phyloP scores from a whole-genome alignment of 176 grass and related monocot genomes.

The Oryza longistaminata region DNA sequence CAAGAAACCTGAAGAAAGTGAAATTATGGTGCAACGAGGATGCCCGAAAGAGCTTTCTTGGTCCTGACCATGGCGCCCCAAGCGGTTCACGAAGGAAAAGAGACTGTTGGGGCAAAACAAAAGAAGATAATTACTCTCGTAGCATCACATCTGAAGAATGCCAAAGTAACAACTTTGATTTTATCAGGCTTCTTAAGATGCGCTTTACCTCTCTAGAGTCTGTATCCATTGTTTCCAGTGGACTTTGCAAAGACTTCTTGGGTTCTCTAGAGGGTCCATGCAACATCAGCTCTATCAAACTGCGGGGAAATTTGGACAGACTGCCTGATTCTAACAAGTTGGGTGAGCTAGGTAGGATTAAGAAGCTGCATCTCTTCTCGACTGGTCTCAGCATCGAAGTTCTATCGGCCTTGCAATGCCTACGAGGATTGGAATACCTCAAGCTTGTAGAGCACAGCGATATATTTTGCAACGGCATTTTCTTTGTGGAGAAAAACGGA shows the following conservation, averaged over 20 bases:
- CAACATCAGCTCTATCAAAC: slow-evolving; percentile 18
- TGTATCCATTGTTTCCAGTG: slow-evolving; percentile 10
- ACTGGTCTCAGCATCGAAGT: neutral
- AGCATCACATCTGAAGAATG: neutral
- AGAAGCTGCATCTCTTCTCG: slow-evolving; percentile 22
- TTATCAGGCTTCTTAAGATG: neutral
- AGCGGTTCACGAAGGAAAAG: slow-evolving; percentile 3
- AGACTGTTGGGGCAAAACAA: neutral
- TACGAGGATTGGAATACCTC: slow-evolving; percentile 26
- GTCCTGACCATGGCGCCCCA: neutral
- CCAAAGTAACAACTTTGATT: neutral
- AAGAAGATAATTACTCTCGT: no score
- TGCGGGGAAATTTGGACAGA: neutral
- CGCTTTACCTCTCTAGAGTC: slow-evolving; percentile 18
- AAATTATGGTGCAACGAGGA: slow-evolving; percentile 24
- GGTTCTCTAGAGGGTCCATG: neutral
- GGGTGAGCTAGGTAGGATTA: neutral
- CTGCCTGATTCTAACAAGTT: slow-evolving; percentile 1
- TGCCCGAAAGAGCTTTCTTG: neutral
- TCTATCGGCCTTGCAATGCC: neutral
- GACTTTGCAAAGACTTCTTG: neutral
- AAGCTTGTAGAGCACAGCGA: neutral
- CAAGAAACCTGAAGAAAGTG: slow-evolving; percentile 30
- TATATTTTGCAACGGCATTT: neutral
- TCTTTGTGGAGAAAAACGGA: neutral